phyloP scores from a whole-genome alignment of 306 rosid species.

The Cucumis cinereus region DNA sequence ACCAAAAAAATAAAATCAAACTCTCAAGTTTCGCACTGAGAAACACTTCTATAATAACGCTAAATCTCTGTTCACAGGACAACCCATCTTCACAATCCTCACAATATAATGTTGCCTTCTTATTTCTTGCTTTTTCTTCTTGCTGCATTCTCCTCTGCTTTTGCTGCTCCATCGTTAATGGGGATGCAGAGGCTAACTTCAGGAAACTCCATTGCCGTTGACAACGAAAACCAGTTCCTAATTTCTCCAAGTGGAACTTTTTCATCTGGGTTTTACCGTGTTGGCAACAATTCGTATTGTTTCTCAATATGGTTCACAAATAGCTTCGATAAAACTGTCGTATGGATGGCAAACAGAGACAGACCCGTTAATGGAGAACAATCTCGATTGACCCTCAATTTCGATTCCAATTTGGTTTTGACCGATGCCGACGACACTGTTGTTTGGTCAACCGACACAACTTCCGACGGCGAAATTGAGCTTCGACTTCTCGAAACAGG shows the following conservation, averaged over 20 bases:
- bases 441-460: constrained; percentile 19
- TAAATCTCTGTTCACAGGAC: neutral
- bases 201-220: neutral
- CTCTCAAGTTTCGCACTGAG: no score
- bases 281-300: constrained; percentile 12
- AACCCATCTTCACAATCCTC: neutral
- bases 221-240: neutral
- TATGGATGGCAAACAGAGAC: constrained; percentile 15
- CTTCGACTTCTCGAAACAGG: constrained; percentile 20
- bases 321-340: neutral
- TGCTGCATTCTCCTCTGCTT: neutral
- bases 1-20: no score
- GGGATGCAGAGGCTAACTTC: neutral
- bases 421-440: constrained; percentile 1
- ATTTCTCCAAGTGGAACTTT: constrained; percentile 4
- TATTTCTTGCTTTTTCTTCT: neutral
- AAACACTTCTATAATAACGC: neutral
- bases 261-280: constrained; percentile 8
- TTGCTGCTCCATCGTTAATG: neutral
- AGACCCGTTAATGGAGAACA: constrained; percentile 9
- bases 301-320: constrained; percentile 15
- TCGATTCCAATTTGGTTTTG: constrained; percentile 1
- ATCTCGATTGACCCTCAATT: neutral
- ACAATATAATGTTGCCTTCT: neutral
- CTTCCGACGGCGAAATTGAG: neutral